These are phyloP conservation scores for Wickerhamiella bombiphila DNA, from an alignment of 805 yeast genomes.

Conservation along the genomic window DNA sequence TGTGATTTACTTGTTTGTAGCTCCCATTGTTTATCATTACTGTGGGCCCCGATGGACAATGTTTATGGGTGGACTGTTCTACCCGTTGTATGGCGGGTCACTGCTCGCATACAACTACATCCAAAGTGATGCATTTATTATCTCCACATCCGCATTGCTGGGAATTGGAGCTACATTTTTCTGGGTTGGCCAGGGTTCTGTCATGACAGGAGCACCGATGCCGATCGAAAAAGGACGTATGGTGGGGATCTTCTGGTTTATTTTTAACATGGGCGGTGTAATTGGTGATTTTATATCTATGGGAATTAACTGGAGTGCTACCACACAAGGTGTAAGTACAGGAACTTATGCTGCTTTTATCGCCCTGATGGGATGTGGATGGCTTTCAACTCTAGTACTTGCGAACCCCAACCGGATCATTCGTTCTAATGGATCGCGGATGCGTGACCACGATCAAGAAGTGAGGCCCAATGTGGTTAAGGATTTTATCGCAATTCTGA, in stretches of 20 bases:
- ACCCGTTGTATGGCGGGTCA: slow-evolving; percentile 39
- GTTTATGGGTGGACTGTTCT: slow-evolving; percentile 41
- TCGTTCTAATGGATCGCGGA: slow-evolving; percentile 10
- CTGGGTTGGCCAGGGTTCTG: slow-evolving; percentile 48
- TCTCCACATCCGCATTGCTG: slow-evolving; percentile 43
- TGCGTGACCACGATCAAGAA: slow-evolving; percentile 1
- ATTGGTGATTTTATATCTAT: slow-evolving; percentile 45
- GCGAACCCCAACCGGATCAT: slow-evolving; percentile 6
- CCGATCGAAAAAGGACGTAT: slow-evolving; percentile 38
- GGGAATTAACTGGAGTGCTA: slow-evolving; percentile 34
- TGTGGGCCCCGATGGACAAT: slow-evolving; percentile 24
- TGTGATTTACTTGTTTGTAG: slow-evolving; percentile 19
- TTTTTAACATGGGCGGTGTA: slow-evolving; percentile 49
- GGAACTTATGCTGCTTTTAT: slow-evolving; percentile 44
- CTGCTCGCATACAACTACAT: slow-evolving; percentile 35
- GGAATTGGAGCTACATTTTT: slow-evolving; percentile 41
- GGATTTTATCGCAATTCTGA: slow-evolving; percentile 28
- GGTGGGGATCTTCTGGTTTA: slow-evolving; percentile 43
- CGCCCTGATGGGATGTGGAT: slow-evolving; percentile 36
- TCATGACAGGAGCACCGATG: slow-evolving; percentile 40
- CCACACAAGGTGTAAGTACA: slow-evolving; percentile 27
- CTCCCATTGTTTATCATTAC: slow-evolving; percentile 21
- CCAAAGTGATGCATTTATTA: slow-evolving; percentile 36
- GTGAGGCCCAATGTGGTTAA: slow-evolving; percentile 25
- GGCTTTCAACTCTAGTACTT: slow-evolving; percentile 21